These are phyloP conservation scores for Colletotrichum echinochloae DNA, from an alignment of 2,329 filamentous ascomycete species.

Conservation along the genomic window DNA sequence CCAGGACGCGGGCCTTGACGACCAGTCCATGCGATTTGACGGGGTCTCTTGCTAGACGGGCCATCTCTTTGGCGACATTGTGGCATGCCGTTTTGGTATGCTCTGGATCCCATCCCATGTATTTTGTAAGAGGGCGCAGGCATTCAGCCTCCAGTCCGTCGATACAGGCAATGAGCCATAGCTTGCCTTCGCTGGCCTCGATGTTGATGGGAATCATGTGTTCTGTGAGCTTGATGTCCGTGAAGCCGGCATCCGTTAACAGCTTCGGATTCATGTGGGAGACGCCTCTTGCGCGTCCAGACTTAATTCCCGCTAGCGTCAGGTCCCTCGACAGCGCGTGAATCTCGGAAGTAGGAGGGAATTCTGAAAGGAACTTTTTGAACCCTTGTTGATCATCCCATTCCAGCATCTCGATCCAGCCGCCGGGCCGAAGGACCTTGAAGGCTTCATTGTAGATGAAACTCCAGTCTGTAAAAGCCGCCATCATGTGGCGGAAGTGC, in stretches of 20 bases:
- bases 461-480: constrained; percentile 67
- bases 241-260: constrained; percentile 63
- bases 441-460: constrained; percentile 66
- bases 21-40: constrained; percentile 57
- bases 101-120: constrained; percentile 65
- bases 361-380: constrained; percentile 53
- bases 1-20: constrained; percentile 61
- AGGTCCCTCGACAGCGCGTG: constrained; percentile 57
- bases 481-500: constrained; percentile 67
- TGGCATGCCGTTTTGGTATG: constrained; percentile 61
- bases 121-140: constrained; percentile 63
- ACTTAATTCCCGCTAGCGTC: constrained; percentile 55
- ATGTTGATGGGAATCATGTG: constrained; percentile 62
- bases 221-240: constrained; percentile 61
- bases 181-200: constrained; percentile 61
- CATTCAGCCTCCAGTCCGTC: constrained; percentile 63
- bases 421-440: constrained; percentile 66
- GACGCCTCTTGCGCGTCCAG: constrained; percentile 59
- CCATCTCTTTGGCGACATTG: constrained; percentile 61
- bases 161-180: constrained; percentile 65
- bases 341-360: constrained; percentile 59
- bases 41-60: constrained; percentile 60
- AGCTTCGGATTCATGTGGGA: constrained; percentile 59
- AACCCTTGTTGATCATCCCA: constrained; percentile 58
- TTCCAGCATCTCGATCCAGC: constrained; percentile 68